phyloP scores from a whole-genome alignment of 2,329 filamentous ascomycete genomes.

The Lachnellula arida region DNA sequence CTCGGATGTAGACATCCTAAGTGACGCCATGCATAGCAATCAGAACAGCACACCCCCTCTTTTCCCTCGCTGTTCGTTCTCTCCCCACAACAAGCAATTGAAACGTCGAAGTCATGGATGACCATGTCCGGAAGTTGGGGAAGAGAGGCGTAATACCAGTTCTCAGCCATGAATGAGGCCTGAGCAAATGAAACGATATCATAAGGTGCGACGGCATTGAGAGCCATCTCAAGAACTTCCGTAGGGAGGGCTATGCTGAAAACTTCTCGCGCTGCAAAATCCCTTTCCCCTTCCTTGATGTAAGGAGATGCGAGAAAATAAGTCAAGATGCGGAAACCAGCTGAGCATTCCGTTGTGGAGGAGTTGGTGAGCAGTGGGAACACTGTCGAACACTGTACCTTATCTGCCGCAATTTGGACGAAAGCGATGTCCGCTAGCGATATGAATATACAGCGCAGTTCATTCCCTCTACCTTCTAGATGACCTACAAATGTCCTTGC shows the following conservation, averaged over 20 bases:
- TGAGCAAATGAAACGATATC: slow-evolving; percentile 8
- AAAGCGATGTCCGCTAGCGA: slow-evolving; percentile 4
- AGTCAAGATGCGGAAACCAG: slow-evolving; percentile 6
- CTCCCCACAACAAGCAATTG: slow-evolving; percentile 8
- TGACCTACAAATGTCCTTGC: slow-evolving; percentile 4
- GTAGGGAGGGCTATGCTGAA: slow-evolving; percentile 1
- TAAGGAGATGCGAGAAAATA: slow-evolving; percentile 1
- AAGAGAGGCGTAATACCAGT: slow-evolving; percentile 7
- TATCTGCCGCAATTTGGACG: slow-evolving; percentile 6
- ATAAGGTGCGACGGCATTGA: slow-evolving; percentile 1
- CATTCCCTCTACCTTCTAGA: slow-evolving; percentile 4
- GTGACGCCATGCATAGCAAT: slow-evolving; percentile 8
- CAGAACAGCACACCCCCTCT: slow-evolving; percentile 7
- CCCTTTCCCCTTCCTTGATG: not conserved
- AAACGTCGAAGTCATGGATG: slow-evolving; percentile 4
- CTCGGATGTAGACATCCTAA: slow-evolving; percentile 5
- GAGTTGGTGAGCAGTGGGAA: slow-evolving; percentile 4
- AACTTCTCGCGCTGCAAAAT: slow-evolving; percentile 4
- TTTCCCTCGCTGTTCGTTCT: slow-evolving; percentile 1
- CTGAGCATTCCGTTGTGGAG: slow-evolving; percentile 3
- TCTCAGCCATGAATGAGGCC: slow-evolving; percentile 1
- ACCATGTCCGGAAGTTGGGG: slow-evolving; percentile 1
- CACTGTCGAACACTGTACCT: slow-evolving; percentile 2
- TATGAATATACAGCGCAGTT: slow-evolving; percentile 2
- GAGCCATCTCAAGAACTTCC: slow-evolving; percentile 4